Conservation (phyloP, 1,139 yeast species). For the Hansenula lynferdii region DNA sequence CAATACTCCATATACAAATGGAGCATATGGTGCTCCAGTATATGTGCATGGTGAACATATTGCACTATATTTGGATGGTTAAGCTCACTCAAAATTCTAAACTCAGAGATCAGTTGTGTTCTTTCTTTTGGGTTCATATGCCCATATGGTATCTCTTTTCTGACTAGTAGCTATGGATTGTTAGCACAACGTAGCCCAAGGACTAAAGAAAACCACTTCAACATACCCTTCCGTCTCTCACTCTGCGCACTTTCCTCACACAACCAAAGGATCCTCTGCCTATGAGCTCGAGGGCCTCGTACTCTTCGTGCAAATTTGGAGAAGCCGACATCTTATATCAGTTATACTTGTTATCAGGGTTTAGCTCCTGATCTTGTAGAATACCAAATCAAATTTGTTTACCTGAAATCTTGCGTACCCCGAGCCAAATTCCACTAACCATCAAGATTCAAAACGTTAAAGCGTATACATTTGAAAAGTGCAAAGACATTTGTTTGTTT, state of each 20-base stretch:
- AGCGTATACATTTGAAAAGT: neutral
- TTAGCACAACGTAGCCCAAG: too few relatives aligned
- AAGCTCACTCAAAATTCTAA: conserved; percentile 74
- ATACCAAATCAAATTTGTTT: neutral
- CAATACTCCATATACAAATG: conserved; percentile 97
- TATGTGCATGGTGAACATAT: conserved; percentile 80
- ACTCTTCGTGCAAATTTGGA: conserved; percentile 29
- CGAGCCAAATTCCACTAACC: too few relatives aligned
- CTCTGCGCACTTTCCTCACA: conserved; percentile 69
- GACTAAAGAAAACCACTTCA: neutral
- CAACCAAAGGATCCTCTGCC: conserved; percentile 97
- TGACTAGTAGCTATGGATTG: conserved; percentile 44
- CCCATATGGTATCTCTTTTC: conserved; percentile 89
- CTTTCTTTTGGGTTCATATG: conserved; percentile 88
- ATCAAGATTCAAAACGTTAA: too few relatives aligned
- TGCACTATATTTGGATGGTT: conserved; percentile 92
- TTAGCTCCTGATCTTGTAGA: too few relatives aligned
- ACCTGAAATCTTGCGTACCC: neutral
- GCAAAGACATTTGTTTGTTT: conserved; percentile 4
- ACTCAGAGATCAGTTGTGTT: conserved; percentile 85
- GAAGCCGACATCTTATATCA: conserved; percentile 5
- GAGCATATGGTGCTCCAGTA: conserved; percentile 63
- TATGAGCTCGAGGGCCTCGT: conserved; percentile 78
- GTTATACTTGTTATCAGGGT: too few relatives aligned
- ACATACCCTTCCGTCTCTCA: conserved; percentile 31